Conservation (phyloP, 2,329 filamentous ascomycete species). For the Cercospora zeae-maydis region DNA sequence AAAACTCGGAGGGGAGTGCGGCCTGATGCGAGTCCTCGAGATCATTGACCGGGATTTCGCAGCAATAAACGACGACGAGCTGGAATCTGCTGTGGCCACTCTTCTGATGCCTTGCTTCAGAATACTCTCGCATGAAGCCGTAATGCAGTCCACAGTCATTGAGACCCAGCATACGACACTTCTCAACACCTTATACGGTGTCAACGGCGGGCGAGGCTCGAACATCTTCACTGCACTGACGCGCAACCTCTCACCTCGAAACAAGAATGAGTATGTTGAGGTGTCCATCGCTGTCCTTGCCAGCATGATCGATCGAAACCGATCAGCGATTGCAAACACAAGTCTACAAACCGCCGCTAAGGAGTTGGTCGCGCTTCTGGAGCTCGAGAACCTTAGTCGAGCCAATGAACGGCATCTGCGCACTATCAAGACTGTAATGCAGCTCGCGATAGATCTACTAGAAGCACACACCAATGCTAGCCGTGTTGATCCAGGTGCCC, state of each 20-base stretch:
- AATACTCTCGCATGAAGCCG: constrained; percentile 15
- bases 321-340: constrained; percentile 8
- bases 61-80: background rate
- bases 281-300: constrained; percentile 11
- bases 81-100: background rate
- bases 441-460: constrained; percentile 4
- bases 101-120: constrained; percentile 16
- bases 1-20: background rate
- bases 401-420: constrained; percentile 7
- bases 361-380: constrained; percentile 3
- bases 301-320: constrained; percentile 8
- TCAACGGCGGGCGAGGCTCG: constrained; percentile 5
- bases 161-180: constrained; percentile 7
- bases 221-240: constrained; percentile 5
- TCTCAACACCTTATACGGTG: constrained; percentile 13
- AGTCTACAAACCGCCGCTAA: constrained; percentile 9
- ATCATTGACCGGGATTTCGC: constrained; percentile 2
- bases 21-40: constrained; percentile 11
- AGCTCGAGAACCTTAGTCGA: background rate
- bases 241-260: background rate
- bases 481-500: background rate
- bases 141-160: constrained; percentile 6
- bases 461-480: background rate
- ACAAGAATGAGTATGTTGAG: background rate
- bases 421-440: constrained; percentile 6